These are phyloP conservation scores for Aspergillus pseudoterreus DNA, from an alignment of 2,329 filamentous ascomycete genomes.

Conservation along the genomic window DNA sequence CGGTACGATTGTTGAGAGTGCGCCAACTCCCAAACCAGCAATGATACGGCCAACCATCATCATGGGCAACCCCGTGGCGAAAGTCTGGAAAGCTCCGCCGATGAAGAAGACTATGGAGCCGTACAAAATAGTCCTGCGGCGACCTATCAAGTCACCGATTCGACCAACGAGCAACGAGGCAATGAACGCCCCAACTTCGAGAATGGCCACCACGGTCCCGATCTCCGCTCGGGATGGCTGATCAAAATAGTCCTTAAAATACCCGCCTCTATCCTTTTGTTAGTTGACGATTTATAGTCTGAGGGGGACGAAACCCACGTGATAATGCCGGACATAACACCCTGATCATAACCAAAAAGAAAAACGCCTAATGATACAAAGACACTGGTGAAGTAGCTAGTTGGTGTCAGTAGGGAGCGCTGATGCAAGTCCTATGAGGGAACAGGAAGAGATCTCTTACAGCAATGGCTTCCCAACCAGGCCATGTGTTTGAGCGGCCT, in stretches of 20 bases:
- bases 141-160: constrained; percentile 86
- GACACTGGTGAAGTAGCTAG: constrained; percentile 89
- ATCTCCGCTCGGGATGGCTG: constrained; percentile 83
- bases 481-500: constrained; percentile 73
- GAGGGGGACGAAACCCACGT: constrained; percentile 46
- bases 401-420: constrained; percentile 21
- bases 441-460: constrained; percentile 48
- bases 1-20: constrained; percentile 85
- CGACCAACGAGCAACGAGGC: constrained; percentile 82
- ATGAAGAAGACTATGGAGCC: constrained; percentile 83
- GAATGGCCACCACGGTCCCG: constrained; percentile 95
- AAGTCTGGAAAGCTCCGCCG: constrained; percentile 80
- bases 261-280: constrained; percentile 61
- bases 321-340: constrained; percentile 67
- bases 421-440: not conserved
- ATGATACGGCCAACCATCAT: constrained; percentile 81
- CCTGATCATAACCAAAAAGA: constrained; percentile 63
- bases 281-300: constrained; percentile 8
- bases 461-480: constrained; percentile 93
- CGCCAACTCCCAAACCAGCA: constrained; percentile 81
- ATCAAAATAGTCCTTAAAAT: constrained; percentile 89
- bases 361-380: constrained; percentile 63
- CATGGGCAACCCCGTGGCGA: constrained; percentile 79
- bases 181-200: constrained; percentile 89
- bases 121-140: constrained; percentile 85